Percentiles rank a stretch among this genome's conserved stretches.
Conservation (phyloP, 805 yeast species). For the Saturnispora mendoncae region DNA sequence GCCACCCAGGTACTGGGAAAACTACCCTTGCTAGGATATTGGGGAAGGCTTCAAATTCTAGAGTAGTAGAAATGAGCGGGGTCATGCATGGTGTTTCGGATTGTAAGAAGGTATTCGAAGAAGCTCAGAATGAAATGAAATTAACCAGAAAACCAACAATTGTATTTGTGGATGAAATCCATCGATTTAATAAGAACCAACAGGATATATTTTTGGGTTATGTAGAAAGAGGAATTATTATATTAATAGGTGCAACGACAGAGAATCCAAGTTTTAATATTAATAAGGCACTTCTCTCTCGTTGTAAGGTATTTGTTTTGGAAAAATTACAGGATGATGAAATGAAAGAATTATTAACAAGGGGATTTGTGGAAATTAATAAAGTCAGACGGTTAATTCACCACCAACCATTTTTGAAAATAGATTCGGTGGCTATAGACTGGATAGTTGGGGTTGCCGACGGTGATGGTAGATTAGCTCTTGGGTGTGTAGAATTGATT, state of each 20-base stretch:
- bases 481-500: constrained; percentile 69
- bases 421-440: constrained; percentile 49
- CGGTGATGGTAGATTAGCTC: constrained; percentile 84
- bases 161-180: constrained; percentile 87
- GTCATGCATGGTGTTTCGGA: constrained; percentile 64
- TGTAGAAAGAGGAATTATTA: constrained; percentile 75
- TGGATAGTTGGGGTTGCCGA: constrained; percentile 66
- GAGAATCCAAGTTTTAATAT: constrained; percentile 86
- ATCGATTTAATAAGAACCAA: constrained; percentile 75
- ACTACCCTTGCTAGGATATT: constrained; percentile 62
- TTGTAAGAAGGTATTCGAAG: constrained; percentile 51
- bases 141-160: constrained; percentile 49
- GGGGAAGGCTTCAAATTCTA: constrained; percentile 43
- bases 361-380: constrained; percentile 54
- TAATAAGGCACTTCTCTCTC: constrained; percentile 70
- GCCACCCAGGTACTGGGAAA: constrained; percentile 95
- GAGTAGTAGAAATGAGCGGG: constrained; percentile 78
- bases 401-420: constrained; percentile 40
- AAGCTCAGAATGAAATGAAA: constrained; percentile 36
- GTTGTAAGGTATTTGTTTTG: constrained; percentile 75
- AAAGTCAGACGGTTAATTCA: constrained; percentile 47
- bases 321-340: constrained; percentile 44
- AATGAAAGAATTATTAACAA: constrained; percentile 40
- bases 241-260: constrained; percentile 92
- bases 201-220: constrained; percentile 82